Evolutionary conservation across 257 asterid genomes (phyloP).

Genomic region (Jacaranda mimosifolia): DNA sequence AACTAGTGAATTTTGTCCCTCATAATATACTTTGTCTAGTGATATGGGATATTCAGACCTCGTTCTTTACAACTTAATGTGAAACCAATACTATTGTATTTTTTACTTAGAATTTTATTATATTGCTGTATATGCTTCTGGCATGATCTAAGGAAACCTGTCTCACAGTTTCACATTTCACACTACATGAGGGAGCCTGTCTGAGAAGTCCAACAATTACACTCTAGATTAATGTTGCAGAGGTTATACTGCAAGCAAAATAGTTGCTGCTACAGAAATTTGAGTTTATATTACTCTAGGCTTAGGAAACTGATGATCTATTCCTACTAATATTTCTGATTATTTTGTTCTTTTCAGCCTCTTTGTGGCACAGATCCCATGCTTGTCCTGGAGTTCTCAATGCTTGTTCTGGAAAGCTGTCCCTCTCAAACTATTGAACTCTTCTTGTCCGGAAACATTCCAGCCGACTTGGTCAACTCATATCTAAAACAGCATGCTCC

Average conservation of each 20-base stretch:
- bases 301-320: conserved; percentile 24
- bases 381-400: conserved; percentile 95
- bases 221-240: neutral
- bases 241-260: conserved; percentile 16
- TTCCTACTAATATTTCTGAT: conserved; percentile 25
- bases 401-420: conserved; percentile 95
- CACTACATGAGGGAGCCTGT: neutral
- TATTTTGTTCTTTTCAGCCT: conserved; percentile 63
- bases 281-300: conserved; percentile 22
- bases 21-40: conserved; percentile 18
- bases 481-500: conserved; percentile 97
- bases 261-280: conserved; percentile 37
- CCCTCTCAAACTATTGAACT: conserved; percentile 92
- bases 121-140: neutral
- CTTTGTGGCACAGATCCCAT: conserved; percentile 89
- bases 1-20: conserved; percentile 22
- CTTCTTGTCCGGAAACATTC: conserved; percentile 95
- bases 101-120: neutral
- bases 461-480: conserved; percentile 92
- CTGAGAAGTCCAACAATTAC: conserved; percentile 26
- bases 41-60: conserved; percentile 4
- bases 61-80: conserved; percentile 14
- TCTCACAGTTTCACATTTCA: neutral
- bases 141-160: neutral
- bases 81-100: conserved; percentile 4